phyloP scores from a whole-genome alignment of 257 asterid genomes.

The Ligustrum vulgare region DNA sequence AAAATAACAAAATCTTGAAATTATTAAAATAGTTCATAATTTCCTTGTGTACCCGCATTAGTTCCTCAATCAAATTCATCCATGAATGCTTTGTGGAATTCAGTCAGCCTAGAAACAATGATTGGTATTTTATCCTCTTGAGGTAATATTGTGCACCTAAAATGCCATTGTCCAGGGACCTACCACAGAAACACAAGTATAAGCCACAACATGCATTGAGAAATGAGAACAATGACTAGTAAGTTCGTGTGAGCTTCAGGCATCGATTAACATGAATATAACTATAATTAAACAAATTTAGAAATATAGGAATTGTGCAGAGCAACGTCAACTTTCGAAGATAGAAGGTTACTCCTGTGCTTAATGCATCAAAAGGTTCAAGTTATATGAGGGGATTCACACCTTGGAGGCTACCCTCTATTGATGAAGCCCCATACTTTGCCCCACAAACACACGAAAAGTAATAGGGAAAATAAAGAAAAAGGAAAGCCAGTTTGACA shows the following conservation, averaged over 20 bases:
- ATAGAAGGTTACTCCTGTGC: not conserved
- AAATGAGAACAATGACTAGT: not conserved
- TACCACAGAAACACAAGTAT: slow-evolving; percentile 15
- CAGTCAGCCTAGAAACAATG: slow-evolving; percentile 65
- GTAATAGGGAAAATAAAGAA: too few relatives aligned
- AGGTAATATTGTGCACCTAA: slow-evolving; percentile 93
- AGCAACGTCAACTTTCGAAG: not conserved
- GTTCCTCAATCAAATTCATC: slow-evolving; percentile 55
- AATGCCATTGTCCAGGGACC: slow-evolving; percentile 95
- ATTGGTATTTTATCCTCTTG: slow-evolving; percentile 89
- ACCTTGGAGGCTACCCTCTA: not conserved
- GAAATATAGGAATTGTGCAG: not conserved
- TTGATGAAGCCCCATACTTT: too few relatives aligned
- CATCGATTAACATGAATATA: not conserved
- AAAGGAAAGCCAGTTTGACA: not conserved
- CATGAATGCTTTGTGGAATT: slow-evolving; percentile 80
- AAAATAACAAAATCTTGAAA: too few relatives aligned
- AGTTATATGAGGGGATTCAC: not conserved
- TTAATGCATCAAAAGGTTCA: not conserved
- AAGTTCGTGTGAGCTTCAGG: not conserved
- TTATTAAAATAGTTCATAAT: too few relatives aligned
- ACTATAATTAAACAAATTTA: not conserved
- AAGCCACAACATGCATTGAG: not conserved
- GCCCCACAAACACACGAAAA: not conserved
- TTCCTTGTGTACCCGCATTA: too few relatives aligned